Base-by-base conservation (phyloP, 306 rosid genomes). In the Chamaecrista fasciculata region DNA sequence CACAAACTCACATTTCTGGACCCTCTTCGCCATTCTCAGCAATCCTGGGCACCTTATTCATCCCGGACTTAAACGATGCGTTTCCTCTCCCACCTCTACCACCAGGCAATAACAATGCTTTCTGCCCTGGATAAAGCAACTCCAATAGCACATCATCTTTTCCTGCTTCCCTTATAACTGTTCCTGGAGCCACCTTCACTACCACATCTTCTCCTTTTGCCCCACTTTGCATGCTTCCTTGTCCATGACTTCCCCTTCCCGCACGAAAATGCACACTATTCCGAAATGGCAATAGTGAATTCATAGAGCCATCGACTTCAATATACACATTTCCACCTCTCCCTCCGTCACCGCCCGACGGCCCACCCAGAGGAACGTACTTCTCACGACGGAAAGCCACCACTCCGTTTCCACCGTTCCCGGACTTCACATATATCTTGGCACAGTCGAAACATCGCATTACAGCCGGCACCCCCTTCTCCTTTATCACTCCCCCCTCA, bases 71-170 rank as follows among this genome's bases (percentile, higher is more conserved):
- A 73, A 94, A 94, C 0, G 95, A 84, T 50, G 93, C 96, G 42
- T 93, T 93, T 76, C 98, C 98, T 82, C 97, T 82, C 28, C 98
- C 98, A 11, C 97, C 98, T 81, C 97, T 82, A 8, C 98, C 98
- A 18, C 98, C 97, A 0, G 94, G 96, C 81, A 93, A 79, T 46
- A 93, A 42, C 84, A 90, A 65, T 4, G 90, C 94, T 24, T 78
- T 76, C 74, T 90, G 97, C 48, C 96, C 98, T 1, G 88, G 97
- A 70, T 62, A 67, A 79, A 93, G 79, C 84, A 90, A 78, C 76
- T 93, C 97, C 90, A 93, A 76, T 40, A 93, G 70, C 70, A 85
- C 86, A 31, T 80, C 86, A 14, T 80, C 96, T 11, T 69, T 69
- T 43, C 80, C 93, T 0, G 90, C 86, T 71, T 88, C 91, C 47